phyloP scores from a whole-genome alignment of 768 basidiomycete genomes.

The Leccinum uliginosum region DNA sequence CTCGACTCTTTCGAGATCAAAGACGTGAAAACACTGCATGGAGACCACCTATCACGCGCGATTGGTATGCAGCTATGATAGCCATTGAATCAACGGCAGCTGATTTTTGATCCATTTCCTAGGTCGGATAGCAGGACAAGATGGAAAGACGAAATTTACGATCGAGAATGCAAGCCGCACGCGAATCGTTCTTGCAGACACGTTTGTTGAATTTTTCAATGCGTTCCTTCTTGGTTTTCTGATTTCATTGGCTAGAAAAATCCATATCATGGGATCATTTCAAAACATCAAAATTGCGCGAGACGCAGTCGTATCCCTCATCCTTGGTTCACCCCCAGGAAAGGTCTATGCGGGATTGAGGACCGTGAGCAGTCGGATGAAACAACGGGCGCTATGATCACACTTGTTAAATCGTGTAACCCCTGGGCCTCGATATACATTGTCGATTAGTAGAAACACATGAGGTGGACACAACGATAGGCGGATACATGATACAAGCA shows the following conservation, averaged over 20 bases:
- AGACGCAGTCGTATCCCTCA: conserved; percentile 93
- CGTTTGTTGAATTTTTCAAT: conserved; percentile 48
- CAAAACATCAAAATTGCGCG: conserved; percentile 98
- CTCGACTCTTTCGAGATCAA: conserved; percentile 99
- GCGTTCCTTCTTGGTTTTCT: background rate
- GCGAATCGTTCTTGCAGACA: conserved; percentile 97
- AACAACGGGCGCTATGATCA: conserved; percentile 76
- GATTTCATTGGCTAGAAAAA: conserved; percentile 59
- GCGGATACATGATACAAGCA: background rate
- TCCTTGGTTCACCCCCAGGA: conserved; percentile 92
- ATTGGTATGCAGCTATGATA: conserved; percentile 68
- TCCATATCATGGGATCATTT: conserved; percentile 97
- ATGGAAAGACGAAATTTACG: conserved; percentile 97
- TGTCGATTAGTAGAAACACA: conserved; percentile 9
- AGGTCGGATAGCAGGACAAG: conserved; percentile 98
- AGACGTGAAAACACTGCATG: conserved; percentile 96
- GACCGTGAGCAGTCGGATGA: conserved; percentile 90
- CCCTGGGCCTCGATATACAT: conserved; percentile 4
- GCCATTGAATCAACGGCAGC: background rate
- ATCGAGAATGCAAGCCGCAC: conserved; percentile 97
- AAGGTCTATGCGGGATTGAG: conserved; percentile 89
- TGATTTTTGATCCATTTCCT: conserved; percentile 6
- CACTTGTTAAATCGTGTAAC: conserved; percentile 6
- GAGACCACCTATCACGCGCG: conserved; percentile 96
- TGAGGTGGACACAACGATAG: conserved; percentile 1